A percentile compares a stretch with the other conserved stretches of the same genome.
Conservation (phyloP, 1,139 yeast genomes). For the Saccharomycopsis crataegensis region DNA sequence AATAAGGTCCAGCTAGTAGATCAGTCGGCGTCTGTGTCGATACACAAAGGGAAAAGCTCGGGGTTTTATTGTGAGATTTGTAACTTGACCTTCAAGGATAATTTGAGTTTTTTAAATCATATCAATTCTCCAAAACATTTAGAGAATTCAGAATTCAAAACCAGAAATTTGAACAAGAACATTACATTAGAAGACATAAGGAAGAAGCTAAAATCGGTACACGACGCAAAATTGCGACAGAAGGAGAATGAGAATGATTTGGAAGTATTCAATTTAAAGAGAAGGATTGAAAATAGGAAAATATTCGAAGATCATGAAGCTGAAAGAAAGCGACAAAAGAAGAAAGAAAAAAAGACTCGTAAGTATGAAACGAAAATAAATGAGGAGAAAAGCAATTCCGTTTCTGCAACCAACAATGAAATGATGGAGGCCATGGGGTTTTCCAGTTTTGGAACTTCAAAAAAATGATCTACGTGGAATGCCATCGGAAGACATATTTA, state of each 20-base stretch:
- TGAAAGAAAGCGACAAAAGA: constrained; percentile 1
- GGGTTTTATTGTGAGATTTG: constrained; percentile 84
- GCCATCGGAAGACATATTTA: too few relatives aligned
- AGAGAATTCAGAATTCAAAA: constrained; percentile 28
- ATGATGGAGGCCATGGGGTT: constrained; percentile 16
- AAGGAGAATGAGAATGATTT: constrained; percentile 13
- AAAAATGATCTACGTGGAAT: background rate
- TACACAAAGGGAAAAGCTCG: constrained; percentile 54
- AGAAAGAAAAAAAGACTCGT: background rate
- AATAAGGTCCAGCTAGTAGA: constrained; percentile 41
- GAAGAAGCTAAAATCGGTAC: background rate
- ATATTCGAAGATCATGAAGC: constrained; percentile 9
- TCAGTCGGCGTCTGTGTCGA: constrained; percentile 34
- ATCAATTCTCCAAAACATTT: constrained; percentile 63
- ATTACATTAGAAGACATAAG: constrained; percentile 20
- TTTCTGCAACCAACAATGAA: background rate
- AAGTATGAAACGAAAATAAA: background rate
- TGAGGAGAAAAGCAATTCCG: background rate
- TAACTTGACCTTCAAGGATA: constrained; percentile 72
- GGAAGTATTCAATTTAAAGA: constrained; percentile 12
- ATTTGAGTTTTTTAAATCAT: constrained; percentile 75
- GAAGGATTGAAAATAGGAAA: constrained; percentile 12
- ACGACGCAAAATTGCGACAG: constrained; percentile 4
- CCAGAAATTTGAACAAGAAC: constrained; percentile 54
- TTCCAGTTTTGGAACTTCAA: constrained; percentile 19